These are phyloP conservation scores for Verticillium klebahnii DNA, from an alignment of 2,329 filamentous ascomycete species.

Conservation along the genomic window DNA sequence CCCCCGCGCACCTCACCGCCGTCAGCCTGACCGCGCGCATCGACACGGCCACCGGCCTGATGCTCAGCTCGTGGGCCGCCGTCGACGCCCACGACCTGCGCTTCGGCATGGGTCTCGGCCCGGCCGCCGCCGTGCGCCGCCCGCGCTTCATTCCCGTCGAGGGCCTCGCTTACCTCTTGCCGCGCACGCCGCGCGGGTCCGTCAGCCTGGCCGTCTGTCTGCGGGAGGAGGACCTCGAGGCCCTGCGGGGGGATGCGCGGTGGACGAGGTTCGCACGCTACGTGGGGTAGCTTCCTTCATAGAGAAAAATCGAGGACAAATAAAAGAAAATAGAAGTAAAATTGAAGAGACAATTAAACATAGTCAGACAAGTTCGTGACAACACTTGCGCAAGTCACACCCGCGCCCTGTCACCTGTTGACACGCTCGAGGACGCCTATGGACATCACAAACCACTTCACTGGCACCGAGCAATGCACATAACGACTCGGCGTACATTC, in stretches of 20 bases:
- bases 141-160: slow-evolving; percentile 41
- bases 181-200: slow-evolving; percentile 34
- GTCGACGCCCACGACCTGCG: slow-evolving; percentile 38
- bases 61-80: slow-evolving; percentile 52
- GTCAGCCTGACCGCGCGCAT: slow-evolving; percentile 29
- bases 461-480: neutral
- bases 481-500: neutral
- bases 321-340: too few relatives aligned
- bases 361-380: too few relatives aligned
- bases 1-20: slow-evolving; percentile 25
- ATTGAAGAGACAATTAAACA: too few relatives aligned
- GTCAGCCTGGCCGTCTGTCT: slow-evolving; percentile 40
- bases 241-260: slow-evolving; percentile 34
- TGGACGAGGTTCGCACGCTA: slow-evolving; percentile 33
- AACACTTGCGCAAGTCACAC: too few relatives aligned
- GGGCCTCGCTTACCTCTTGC: slow-evolving; percentile 46
- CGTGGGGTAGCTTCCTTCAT: slow-evolving; percentile 14
- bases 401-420: too few relatives aligned
- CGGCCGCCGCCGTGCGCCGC: slow-evolving; percentile 40
- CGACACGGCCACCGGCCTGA: slow-evolving; percentile 36
- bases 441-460: too few relatives aligned
- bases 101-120: slow-evolving; percentile 41
- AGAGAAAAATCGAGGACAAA: too few relatives aligned
- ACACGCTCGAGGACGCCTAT: too few relatives aligned
- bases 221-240: slow-evolving; percentile 40